Percentiles rank a stretch among this genome's conserved stretches.
Conservation (phyloP, 2,329 filamentous ascomycete genomes). For the Fusarium sp. region DNA sequence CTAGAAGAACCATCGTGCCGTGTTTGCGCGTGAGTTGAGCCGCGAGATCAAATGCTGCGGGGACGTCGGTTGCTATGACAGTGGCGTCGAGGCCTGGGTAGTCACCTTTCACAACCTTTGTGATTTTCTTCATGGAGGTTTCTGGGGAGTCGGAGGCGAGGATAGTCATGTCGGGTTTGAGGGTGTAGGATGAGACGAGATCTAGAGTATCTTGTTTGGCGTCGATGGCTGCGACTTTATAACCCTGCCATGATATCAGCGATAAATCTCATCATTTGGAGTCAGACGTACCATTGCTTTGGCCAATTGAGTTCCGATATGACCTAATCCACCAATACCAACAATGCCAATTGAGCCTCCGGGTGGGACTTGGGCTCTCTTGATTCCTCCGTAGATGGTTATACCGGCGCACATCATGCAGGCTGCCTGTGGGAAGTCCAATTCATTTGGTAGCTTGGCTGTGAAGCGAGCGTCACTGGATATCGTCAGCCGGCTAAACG, state of each 20-base stretch:
- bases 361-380: not conserved
- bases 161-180: constrained; percentile 6
- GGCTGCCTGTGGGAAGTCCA: not conserved
- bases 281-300: constrained; percentile 2
- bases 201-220: not conserved
- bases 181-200: not conserved
- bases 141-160: not conserved
- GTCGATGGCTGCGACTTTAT: constrained; percentile 12
- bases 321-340: constrained; percentile 2
- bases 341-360: constrained; percentile 10
- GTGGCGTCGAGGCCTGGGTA: constrained; percentile 8
- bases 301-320: constrained; percentile 3
- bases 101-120: fast-evolving
- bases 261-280: fast-evolving
- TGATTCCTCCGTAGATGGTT: not conserved
- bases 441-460: not conserved
- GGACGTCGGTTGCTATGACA: not conserved
- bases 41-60: constrained; percentile 1
- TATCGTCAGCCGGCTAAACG: not conserved
- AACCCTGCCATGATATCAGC: not conserved
- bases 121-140: not conserved
- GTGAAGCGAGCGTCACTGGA: not conserved
- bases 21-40: constrained; percentile 13
- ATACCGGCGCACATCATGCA: constrained; percentile 14
- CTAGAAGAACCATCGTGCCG: constrained; percentile 11